Percentiles rank a stretch among this genome's conserved stretches.
Conservation (phyloP, 106 monocot genomes). For the Xerophyta viscosa region DNA sequence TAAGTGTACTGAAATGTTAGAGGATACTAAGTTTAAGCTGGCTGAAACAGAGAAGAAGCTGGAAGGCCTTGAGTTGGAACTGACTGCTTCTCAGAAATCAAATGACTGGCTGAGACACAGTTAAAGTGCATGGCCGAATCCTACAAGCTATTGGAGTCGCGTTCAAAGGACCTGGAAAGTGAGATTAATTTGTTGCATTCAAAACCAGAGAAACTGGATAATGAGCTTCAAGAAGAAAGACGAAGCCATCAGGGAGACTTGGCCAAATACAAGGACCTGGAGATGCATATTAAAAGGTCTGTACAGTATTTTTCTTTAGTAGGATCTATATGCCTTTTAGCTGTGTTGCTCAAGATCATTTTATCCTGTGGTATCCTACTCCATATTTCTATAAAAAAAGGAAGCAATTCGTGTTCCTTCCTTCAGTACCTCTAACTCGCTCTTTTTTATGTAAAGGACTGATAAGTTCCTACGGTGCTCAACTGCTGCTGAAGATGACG, state of each 20-base stretch:
- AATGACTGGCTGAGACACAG: constrained; percentile 84
- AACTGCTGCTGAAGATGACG: constrained; percentile 23
- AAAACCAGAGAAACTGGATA: constrained; percentile 40
- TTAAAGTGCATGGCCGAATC: constrained; percentile 96
- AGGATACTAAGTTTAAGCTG: constrained; percentile 40
- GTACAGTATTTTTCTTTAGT: too few species aligned
- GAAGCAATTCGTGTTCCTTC: too few species aligned
- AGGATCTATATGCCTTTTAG: too few species aligned
- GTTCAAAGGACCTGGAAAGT: constrained; percentile 38
- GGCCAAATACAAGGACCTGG: constrained; percentile 49
- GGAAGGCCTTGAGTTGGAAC: constrained; percentile 37
- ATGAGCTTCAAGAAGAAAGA: constrained; percentile 64
- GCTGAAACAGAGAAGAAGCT: constrained; percentile 39
- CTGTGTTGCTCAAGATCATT: too few species aligned
- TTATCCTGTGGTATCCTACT: too few species aligned
- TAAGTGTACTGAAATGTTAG: constrained; percentile 48
- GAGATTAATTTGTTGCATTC: constrained; percentile 42
- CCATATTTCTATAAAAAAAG: too few species aligned
- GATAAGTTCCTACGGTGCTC: constrained; percentile 26
- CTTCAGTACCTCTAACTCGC: too few species aligned
- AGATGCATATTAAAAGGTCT: constrained; percentile 78
- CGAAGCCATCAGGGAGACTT: constrained; percentile 58
- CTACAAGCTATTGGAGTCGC: constrained; percentile 71
- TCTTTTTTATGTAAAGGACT: constrained; percentile 27
- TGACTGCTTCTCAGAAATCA: constrained; percentile 62